Conservation (phyloP, 306 rosid genomes). For the Fragaria iinumae region DNA sequence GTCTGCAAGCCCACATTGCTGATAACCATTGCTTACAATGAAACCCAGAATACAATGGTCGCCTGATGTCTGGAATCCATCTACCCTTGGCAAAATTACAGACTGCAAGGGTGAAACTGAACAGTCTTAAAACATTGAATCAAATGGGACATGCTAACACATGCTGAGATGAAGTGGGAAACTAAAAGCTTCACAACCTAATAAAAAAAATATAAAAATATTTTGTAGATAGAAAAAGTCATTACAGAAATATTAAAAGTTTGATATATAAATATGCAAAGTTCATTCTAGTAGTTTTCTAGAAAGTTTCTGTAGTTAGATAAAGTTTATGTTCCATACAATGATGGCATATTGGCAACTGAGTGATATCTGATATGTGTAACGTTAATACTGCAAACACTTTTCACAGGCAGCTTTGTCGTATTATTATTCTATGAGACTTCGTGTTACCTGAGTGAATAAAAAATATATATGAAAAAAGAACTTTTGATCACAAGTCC, state of each 20-base stretch:
- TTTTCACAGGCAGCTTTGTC: not conserved
- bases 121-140: conserved; percentile 16
- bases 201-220: not conserved
- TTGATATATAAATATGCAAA: no score
- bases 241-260: not conserved
- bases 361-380: not conserved
- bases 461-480: not conserved
- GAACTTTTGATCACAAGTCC: not conserved
- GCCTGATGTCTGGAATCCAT: conserved; percentile 70
- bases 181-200: not conserved
- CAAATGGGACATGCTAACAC: not conserved
- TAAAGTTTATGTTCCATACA: not conserved
- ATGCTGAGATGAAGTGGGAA: not conserved
- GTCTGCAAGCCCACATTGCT: conserved; percentile 88
- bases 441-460: not conserved
- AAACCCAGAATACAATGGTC: conserved; percentile 82
- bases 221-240: not conserved
- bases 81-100: conserved; percentile 89
- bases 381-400: not conserved
- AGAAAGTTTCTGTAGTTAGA: not conserved
- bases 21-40: conserved; percentile 84
- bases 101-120: conserved; percentile 45
- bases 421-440: not conserved
- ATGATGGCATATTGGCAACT: not conserved
- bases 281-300: not conserved